Percentiles rank a stretch among this genome's conserved stretches.
Conservation (phyloP, 179 eudicot genomes). For the Sideroxylon spinosum region DNA sequence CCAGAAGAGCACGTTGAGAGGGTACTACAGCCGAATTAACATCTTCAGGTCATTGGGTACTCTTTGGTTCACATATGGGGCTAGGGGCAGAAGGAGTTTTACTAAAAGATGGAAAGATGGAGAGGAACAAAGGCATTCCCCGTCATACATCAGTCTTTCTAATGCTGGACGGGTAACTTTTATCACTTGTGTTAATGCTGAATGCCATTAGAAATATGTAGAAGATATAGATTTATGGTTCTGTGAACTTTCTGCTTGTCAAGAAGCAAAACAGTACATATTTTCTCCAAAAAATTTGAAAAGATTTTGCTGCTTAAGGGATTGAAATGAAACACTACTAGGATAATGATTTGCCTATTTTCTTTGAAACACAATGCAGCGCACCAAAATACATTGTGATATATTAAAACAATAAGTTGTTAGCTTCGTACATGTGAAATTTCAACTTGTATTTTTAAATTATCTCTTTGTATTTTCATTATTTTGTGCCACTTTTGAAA, state of each 20-base stretch:
- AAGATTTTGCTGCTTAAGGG: no score
- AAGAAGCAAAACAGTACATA: no score
- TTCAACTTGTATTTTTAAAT: no score
- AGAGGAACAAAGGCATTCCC: slow-evolving; percentile 27
- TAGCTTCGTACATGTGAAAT: no score
- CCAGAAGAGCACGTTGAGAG: slow-evolving; percentile 19
- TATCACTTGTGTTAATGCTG: background rate
- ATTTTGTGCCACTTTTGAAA: no score
- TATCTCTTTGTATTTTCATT: no score
- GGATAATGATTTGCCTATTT: no score
- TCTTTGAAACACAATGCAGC: no score
- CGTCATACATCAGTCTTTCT: background rate
- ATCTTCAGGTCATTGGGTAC: slow-evolving; percentile 23
- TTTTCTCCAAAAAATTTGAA: no score
- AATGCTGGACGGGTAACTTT: slow-evolving; percentile 21
- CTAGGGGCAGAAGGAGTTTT: slow-evolving; percentile 26
- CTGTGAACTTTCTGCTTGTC: background rate
- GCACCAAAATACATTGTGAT: no score
- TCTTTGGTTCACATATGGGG: slow-evolving; percentile 20
- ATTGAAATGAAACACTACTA: no score
- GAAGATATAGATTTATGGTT: background rate
- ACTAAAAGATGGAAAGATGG: slow-evolving; percentile 35
- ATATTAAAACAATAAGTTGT: no score
- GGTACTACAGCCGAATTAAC: slow-evolving; percentile 18
- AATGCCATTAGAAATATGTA: background rate